Evolutionary conservation across 1,284 basidiomycete species (phyloP).

Genomic region (Melanopsichium pennsylvanicum): DNA sequence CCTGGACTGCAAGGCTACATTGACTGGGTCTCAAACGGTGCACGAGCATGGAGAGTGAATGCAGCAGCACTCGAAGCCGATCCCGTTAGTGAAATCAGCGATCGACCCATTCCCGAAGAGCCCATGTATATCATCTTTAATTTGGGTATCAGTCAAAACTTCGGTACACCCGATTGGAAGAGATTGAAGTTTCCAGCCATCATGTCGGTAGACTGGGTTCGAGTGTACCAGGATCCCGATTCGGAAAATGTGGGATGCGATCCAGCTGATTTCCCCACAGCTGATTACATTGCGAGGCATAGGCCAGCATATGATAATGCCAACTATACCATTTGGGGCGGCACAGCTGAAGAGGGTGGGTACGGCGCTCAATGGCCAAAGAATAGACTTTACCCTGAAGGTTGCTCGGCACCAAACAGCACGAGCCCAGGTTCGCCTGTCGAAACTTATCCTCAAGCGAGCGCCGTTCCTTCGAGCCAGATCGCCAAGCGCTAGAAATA

Average conservation of each 20-base stretch:
- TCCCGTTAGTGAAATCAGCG: constrained; percentile 45
- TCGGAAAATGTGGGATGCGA: constrained; percentile 55
- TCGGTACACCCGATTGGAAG: constrained; percentile 42
- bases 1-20: constrained; percentile 72
- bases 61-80: constrained; percentile 77
- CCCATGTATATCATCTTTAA: constrained; percentile 59
- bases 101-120: constrained; percentile 51
- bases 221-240: constrained; percentile 51
- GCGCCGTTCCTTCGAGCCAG: constrained; percentile 26
- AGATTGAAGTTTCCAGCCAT: constrained; percentile 39
- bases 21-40: constrained; percentile 69
- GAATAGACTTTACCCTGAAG: constrained; percentile 47
- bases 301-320: constrained; percentile 47
- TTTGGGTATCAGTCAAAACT: constrained; percentile 53
- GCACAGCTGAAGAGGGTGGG: constrained; percentile 47
- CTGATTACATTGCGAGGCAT: constrained; percentile 69
- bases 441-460: constrained; percentile 33
- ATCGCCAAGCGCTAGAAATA: constrained; percentile 36
- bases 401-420: constrained; percentile 27
- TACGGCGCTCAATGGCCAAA: constrained; percentile 56
- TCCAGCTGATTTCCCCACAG: constrained; percentile 69
- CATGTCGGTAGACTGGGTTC: constrained; percentile 52
- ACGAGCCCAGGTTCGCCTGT: constrained; percentile 39
- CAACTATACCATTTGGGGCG: constrained; percentile 58
- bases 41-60: constrained; percentile 69